Evolutionary conservation across 208 protist species (phyloP), one percentile per base, ranked within the genome.

Genomic region (Trichomonas vaginalis): DNA sequence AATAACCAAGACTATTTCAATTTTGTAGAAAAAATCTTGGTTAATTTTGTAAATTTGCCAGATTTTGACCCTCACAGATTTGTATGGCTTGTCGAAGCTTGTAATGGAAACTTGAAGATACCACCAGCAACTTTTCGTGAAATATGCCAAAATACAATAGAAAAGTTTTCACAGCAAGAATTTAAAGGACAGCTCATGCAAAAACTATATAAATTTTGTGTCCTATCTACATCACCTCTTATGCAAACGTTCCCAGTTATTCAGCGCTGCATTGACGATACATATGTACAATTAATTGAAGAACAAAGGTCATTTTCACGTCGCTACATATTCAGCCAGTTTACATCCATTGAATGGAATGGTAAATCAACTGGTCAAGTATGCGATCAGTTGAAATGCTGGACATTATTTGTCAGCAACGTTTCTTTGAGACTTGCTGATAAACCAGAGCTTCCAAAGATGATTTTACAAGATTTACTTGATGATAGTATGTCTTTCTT

Each of bases 61-160:
- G 86, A 92, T 51, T 92, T 92, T 92, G 86, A 92, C 37, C 27
- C 86, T 35, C n/a, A 92, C 27, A 23, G 86, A 35, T 92, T 92
- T 92, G 86, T 92, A 35, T 92, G 86, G 86, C 45, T 92, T 51
- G 32, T 92, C 39, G 86, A 92, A 51, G 86, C 86, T 17, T 48
- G 42, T 32, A 35, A 92, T 51, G 86, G 45, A 0, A 35, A 92
- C 39, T 32, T 92, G 3, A 42, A 51, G 15, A 51, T 48, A 2
- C 45, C 86, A 39, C 42, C 23, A 35, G 6, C 40, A 51, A 39
- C 14, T 1, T 39, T 92, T 8, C 0, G 35, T 17, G 14, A 48
- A 8, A 92, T 42, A 9, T 92, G 86, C 15, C 15, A 51, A 51
- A 15, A 37, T 39, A 45, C 46, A 39, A 48, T 92, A 10, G n/a